phyloP scores from a whole-genome alignment of 2,329 filamentous ascomycete genomes.

The Cadophora malorum region DNA sequence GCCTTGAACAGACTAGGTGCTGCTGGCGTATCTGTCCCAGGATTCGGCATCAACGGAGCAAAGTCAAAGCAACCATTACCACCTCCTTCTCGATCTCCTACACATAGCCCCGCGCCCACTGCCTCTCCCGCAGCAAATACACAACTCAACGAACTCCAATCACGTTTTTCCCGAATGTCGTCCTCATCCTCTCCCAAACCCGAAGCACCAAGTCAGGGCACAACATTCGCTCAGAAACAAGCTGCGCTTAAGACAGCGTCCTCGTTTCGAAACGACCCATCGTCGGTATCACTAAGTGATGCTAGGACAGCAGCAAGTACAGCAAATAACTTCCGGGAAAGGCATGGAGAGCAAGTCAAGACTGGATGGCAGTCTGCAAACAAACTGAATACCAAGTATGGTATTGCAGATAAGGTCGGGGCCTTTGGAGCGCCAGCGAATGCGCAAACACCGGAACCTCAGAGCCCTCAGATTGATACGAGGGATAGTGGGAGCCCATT shows the following conservation, averaged over 20 bases:
- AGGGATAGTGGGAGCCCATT: slow-evolving; percentile 24
- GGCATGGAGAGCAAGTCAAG: slow-evolving; percentile 64
- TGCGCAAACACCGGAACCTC: slow-evolving; percentile 25
- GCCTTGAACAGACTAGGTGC: slow-evolving; percentile 62
- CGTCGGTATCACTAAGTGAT: slow-evolving; percentile 58
- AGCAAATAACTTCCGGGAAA: slow-evolving; percentile 63
- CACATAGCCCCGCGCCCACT: slow-evolving; percentile 31
- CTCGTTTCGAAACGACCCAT: slow-evolving; percentile 57
- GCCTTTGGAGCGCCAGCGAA: slow-evolving; percentile 30
- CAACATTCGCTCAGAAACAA: slow-evolving; percentile 61
- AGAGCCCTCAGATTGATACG: slow-evolving; percentile 27
- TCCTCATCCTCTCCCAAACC: slow-evolving; percentile 43
- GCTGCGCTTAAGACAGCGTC: slow-evolving; percentile 58
- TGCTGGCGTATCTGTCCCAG: slow-evolving; percentile 71
- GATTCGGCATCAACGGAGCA: slow-evolving; percentile 61
- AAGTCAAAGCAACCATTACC: slow-evolving; percentile 45
- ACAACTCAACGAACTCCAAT: slow-evolving; percentile 46
- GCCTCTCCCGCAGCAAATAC: slow-evolving; percentile 30
- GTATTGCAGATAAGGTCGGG: slow-evolving; percentile 43
- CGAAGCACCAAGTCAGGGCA: slow-evolving; percentile 49
- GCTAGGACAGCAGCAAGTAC: slow-evolving; percentile 57
- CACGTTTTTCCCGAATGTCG: slow-evolving; percentile 44
- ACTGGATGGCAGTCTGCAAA: slow-evolving; percentile 54
- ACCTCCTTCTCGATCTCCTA: slow-evolving; percentile 39
- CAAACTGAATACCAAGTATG: slow-evolving; percentile 45